Evolutionary conservation across 345 rosid species (phyloP), one percentile per base, ranked within the genome.

Genomic region (Salix udensis): DNA sequence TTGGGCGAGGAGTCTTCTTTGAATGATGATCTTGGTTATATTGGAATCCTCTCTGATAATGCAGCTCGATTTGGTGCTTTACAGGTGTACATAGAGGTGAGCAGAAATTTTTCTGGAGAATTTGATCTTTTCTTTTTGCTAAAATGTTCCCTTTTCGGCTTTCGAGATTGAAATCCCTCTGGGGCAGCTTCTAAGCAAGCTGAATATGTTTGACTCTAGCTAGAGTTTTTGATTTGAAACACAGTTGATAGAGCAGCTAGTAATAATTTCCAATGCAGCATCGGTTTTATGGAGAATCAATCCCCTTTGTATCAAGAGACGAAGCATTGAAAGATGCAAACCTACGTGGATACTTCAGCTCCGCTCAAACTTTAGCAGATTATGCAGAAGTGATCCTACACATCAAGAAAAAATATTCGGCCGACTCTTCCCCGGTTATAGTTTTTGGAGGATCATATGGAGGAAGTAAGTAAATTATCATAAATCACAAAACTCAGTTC

Each of bases 51-150:
- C 28, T 11, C 58, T 14, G 83, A 80, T 5, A 72, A 72, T 40
- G 67, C 80, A 5, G 21, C 73, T 34, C 53, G 40, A 13, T 76
- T 80, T 10, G 72, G 64, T 48, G 77, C 83, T 26, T 61, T 80
- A 21, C 39, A 4, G 10, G 83, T 80, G 2, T 80, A 58, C 19
- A 76, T 76, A 12, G 83, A 80, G 83, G 80, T 76, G 16, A 58
- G 53, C 28, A 46, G 14, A 65, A 1, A 5, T 14, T 2, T 6
- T 50, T 18, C 21, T 2, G 21, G 55, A 50, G n/a, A 50, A 50
- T 14, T 48, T 18, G 6, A 15, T 16, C 53, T 48, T 48, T 48
- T 18, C 21, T 48, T 48, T 48, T 1, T 4, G 53, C 53, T 15
- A 48, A 48, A 48, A 15, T 16, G 44, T 9, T 40, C 44, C 12